Evolutionary conservation across 2,329 filamentous ascomycete species (phyloP).

Genomic region (Cadophora gregata): DNA sequence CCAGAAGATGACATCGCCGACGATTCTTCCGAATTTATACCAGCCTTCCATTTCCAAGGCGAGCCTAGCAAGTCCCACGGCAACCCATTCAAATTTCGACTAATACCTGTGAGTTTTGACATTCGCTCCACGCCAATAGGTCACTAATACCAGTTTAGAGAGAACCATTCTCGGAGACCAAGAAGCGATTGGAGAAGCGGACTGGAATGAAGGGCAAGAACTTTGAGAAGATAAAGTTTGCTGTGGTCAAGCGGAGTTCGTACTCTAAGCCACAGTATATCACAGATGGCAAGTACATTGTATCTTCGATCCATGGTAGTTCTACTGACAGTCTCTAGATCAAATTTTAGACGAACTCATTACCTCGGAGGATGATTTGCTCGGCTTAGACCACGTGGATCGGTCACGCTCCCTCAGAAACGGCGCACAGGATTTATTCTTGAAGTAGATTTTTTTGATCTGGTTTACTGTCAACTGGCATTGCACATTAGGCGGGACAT

Average conservation of each 20-base stretch:
- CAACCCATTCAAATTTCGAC: constrained; percentile 86
- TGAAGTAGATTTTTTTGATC: constrained; percentile 46
- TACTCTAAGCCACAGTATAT: constrained; percentile 84
- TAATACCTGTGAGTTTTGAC: constrained; percentile 70
- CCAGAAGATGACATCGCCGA: constrained; percentile 70
- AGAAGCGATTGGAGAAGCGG: constrained; percentile 89
- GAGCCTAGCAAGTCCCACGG: constrained; percentile 86
- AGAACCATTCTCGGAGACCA: constrained; percentile 89
- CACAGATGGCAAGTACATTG: constrained; percentile 74
- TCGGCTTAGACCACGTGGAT: constrained; percentile 71
- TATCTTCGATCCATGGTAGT: neutral
- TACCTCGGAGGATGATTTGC: constrained; percentile 61
- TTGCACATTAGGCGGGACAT: constrained; percentile 1
- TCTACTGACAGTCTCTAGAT: constrained; percentile 26
- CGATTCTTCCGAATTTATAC: constrained; percentile 67
- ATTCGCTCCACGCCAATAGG: neutral
- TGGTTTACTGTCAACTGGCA: constrained; percentile 1
- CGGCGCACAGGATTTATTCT: constrained; percentile 67
- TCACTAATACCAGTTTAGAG: constrained; percentile 55
- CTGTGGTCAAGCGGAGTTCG: constrained; percentile 71
- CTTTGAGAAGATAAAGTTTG: constrained; percentile 98
- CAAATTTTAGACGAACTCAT: constrained; percentile 54
- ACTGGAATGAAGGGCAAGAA: constrained; percentile 97
- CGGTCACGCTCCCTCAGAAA: constrained; percentile 63
- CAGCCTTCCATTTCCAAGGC: constrained; percentile 90